These are phyloP conservation scores for Hygrocybe coccinea DNA, from an alignment of 768 basidiomycete genomes.

Conservation along the genomic window DNA sequence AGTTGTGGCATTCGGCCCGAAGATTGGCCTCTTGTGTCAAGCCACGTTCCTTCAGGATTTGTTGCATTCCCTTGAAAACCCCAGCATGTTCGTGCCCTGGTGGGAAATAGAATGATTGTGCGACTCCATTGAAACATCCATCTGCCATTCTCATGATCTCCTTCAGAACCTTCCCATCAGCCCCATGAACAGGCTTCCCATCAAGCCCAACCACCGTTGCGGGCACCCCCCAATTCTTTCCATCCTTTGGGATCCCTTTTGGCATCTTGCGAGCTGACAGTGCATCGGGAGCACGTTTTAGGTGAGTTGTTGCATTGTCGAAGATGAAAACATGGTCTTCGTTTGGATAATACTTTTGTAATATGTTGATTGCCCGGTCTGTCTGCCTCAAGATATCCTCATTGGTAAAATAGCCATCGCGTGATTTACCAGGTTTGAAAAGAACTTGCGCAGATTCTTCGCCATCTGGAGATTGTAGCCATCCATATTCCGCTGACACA, in stretches of 20 bases:
- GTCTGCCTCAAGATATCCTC: slow-evolving; percentile 30
- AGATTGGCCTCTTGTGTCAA: neutral
- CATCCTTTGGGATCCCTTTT: slow-evolving; percentile 11
- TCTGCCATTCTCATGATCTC: neutral
- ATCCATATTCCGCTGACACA: slow-evolving; percentile 31
- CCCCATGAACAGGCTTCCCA: slow-evolving; percentile 19
- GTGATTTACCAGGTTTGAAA: slow-evolving; percentile 18
- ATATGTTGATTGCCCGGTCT: slow-evolving; percentile 17
- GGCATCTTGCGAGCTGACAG: neutral
- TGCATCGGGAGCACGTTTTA: slow-evolving; percentile 1
- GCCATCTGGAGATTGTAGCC: slow-evolving; percentile 22
- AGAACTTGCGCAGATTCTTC: slow-evolving; percentile 15
- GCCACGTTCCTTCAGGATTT: slow-evolving; percentile 1
- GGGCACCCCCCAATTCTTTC: neutral
- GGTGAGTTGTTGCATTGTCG: neutral
- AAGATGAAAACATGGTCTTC: slow-evolving; percentile 7
- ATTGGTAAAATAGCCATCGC: slow-evolving; percentile 30
- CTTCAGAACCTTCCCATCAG: slow-evolving; percentile 19
- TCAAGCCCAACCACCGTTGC: neutral
- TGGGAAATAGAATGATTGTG: slow-evolving; percentile 4
- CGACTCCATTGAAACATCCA: neutral
- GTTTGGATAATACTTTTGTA: slow-evolving; percentile 20
- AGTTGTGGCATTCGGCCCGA: slow-evolving; percentile 2
- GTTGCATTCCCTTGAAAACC: slow-evolving; percentile 5
- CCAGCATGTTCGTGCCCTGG: neutral